phyloP scores from a whole-genome alignment of 139 green algal genomes.

The Coccomyxa sp. region DNA sequence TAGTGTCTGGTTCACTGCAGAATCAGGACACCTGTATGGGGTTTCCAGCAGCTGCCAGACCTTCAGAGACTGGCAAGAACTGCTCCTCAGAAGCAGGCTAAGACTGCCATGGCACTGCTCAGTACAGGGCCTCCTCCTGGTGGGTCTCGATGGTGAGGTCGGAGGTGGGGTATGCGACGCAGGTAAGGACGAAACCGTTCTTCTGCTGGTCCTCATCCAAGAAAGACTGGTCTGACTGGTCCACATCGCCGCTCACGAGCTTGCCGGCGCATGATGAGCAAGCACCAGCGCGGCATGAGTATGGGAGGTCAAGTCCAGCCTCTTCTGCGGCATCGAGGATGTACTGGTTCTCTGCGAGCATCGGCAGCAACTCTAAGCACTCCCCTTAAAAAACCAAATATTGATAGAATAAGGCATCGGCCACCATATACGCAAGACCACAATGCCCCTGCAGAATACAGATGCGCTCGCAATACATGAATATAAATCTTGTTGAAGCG shows the following conservation, averaged over 20 bases:
- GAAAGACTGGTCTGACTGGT: constrained; percentile 88
- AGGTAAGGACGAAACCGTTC: constrained; percentile 83
- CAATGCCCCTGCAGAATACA: not conserved
- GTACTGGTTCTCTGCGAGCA: constrained; percentile 69
- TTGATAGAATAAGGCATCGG: no score
- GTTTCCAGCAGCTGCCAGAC: no score
- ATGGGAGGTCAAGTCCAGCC: constrained; percentile 81
- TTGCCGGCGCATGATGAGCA: constrained; percentile 83
- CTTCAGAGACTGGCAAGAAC: no score
- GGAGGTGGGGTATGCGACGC: constrained; percentile 79
- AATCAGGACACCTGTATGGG: no score
- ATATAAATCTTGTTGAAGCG: no score
- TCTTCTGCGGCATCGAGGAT: constrained; percentile 84
- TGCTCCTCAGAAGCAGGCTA: no score
- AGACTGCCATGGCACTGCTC: not conserved
- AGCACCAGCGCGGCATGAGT: constrained; percentile 81
- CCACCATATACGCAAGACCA: not conserved
- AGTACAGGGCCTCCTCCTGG: constrained; percentile 78
- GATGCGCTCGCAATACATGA: no score
- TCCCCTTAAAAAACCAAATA: no score
- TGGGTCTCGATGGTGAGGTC: constrained; percentile 80
- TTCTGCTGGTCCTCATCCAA: constrained; percentile 81
- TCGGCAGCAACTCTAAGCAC: no score
- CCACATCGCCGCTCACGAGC: constrained; percentile 43
- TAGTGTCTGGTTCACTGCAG: no score